Base-by-base conservation (phyloP, 371 early-diverging fungal species). In the Mortierella sp. region DNA sequence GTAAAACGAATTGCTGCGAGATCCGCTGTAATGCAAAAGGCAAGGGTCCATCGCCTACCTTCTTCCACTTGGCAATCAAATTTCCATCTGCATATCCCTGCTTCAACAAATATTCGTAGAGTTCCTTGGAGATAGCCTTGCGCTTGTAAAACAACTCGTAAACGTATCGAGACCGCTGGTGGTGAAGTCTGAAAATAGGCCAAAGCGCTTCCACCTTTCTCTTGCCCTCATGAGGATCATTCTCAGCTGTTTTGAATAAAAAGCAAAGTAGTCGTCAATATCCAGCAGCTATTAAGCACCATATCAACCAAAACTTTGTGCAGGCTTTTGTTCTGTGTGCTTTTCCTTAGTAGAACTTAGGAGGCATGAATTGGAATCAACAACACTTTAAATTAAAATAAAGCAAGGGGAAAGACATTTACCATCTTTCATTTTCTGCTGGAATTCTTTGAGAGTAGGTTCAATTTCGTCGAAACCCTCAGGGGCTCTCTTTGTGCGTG, bases 11-110 rank as follows among this genome's bases (percentile, higher is more conserved):
- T n/a, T n/a, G n/a, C n/a, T n/a, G 24, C 41, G 14, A 12, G n/a
- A 17, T 41, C 23, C 12, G n/a, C n/a, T n/a, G n/a, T n/a, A n/a
- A n/a, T 28, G 21, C 21, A 63, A 19, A 61, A 50, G 8, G 32
- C 50, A 37, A 41, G 32, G 23, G 41, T 26, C 24, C n/a, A 34
- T 4, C 19, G 8, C 50, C 44, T 80, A 92, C 95, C 92, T 97
- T 99, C 78, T 93, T 92, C 99, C 99, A 99, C 64, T 98, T 98
- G 9, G 97, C 98, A 78, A 98, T 98, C 42, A 99, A 82, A 68
- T 86, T 91, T n/a, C 82, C 92, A 79, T 99, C 99, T 2, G 95
- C 98, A 71, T 95, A 93, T 41, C 92, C 92, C 69, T 95, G 87
- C 72, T 96, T 93, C 41, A 97, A 50, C 70, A 95, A 90, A 70